Evolutionary conservation across 495 filamentous ascomycete species (phyloP), one percentile per base, ranked within the genome.

Genomic region (Pseudevernia furfuracea): DNA sequence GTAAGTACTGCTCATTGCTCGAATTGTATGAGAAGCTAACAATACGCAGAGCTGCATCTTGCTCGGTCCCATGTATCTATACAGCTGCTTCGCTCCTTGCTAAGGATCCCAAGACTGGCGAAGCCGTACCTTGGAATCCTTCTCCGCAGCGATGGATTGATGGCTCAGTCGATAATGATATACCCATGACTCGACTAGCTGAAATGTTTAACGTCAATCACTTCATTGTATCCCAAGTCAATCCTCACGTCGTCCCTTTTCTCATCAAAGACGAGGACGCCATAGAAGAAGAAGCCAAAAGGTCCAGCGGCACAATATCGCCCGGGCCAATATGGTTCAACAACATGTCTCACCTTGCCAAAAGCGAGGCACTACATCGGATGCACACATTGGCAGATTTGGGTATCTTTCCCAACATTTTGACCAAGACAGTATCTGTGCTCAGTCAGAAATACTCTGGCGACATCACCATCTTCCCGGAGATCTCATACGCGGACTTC

Each of bases 131-230:
- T 0, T 96, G 92, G 92, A 91, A 92, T 69, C 88, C 89, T 15
- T 83, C 88, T 11, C 87, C 89, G 23, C 88, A 89, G 68, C 83
- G 83, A 65, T 97, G 87, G 81, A 96, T 96, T 53, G 93, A 97
- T 73, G 93, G 93, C 8, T 96, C 91, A 0, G 90, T 97, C 7
- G 92, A 97, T 68, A 91, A 91, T 64, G 93, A 97, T 74, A 80
- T 97, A 3, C 93, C 93, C 28, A 96, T 96, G 89, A 91, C 86
- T 53, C 81, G 89, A 14, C 79, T 97, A 15, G 87, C 92, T 0
- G 92, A 96, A 68, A 93, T 96, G 89, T 96, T 96, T 76, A 96
- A 96, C 71, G 92, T 96, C 75, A 97, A 96, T 71, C 92, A 96
- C 71, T 96, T 96, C 71, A 96, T 97, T 70, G 93, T 96, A 38